These are phyloP conservation scores for Saturnispora dispora DNA, from an alignment of 805 yeast species.

Conservation along the genomic window DNA sequence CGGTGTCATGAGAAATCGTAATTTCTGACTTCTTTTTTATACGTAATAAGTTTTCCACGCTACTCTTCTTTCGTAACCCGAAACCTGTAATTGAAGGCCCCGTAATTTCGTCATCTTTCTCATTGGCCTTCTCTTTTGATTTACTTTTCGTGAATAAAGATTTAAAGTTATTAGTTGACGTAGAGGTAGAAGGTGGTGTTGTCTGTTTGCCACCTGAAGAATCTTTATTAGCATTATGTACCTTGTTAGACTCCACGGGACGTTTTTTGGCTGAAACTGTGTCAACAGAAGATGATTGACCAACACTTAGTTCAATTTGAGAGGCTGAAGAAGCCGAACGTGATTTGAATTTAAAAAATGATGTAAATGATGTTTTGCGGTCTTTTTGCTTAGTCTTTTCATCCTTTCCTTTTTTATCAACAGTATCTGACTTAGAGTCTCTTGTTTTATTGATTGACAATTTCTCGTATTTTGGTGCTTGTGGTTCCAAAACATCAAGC, in stretches of 20 bases:
- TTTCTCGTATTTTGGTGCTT: background rate
- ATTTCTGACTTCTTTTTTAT: background rate
- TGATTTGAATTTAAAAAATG: conserved; percentile 15
- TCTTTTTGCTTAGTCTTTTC: conserved; percentile 8
- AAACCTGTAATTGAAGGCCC: background rate
- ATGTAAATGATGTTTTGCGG: conserved; percentile 13
- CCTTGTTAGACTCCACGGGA: background rate
- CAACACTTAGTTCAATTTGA: background rate
- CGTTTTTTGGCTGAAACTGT: background rate
- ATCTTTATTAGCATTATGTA: background rate
- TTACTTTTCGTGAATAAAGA: conserved; percentile 12
- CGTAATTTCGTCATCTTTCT: background rate
- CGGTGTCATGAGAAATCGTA: background rate
- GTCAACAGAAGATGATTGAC: background rate
- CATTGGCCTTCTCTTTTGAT: conserved; percentile 4
- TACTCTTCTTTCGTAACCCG: conserved; percentile 5
- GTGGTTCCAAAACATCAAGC: background rate
- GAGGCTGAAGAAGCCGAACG: conserved; percentile 3
- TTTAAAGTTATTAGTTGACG: conserved; percentile 7
- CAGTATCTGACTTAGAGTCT: background rate
- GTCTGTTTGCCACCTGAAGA: background rate
- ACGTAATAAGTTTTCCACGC: background rate
- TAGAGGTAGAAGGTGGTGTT: background rate
- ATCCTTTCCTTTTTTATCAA: conserved; percentile 2
- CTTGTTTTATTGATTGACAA: background rate